Conservation (phyloP, 768 basidiomycete species). For the Agaricus subrufescens region DNA sequence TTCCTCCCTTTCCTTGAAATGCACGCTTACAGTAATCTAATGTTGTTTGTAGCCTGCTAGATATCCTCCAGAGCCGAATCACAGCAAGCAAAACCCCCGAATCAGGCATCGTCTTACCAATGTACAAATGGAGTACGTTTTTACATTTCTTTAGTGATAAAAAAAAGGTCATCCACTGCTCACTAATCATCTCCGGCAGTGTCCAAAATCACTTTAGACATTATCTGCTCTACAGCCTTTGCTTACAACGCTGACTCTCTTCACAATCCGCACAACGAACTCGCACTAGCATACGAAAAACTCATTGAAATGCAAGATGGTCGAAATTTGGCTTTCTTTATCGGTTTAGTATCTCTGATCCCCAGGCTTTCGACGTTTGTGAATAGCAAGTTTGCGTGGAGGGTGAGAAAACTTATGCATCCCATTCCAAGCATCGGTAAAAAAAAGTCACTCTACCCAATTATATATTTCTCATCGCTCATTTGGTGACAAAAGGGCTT, state of each 20-base stretch:
- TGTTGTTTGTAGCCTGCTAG: constrained; percentile 19
- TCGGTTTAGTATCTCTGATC: not conserved
- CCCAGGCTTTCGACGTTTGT: constrained; percentile 17
- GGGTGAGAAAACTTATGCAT: not conserved
- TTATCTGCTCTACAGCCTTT: constrained; percentile 47
- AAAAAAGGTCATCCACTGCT: too few species aligned
- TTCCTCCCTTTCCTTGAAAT: too few species aligned
- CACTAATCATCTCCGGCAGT: constrained; percentile 20
- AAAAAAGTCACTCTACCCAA: constrained; percentile 9
- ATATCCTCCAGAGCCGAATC: constrained; percentile 30
- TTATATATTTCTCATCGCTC: not conserved
- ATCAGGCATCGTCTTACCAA: constrained; percentile 22
- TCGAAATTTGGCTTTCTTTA: constrained; percentile 4
- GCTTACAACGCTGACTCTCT: constrained; percentile 43
- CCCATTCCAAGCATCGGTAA: not conserved
- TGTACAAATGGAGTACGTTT: constrained; percentile 44
- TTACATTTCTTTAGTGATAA: not conserved
- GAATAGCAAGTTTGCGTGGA: not conserved
- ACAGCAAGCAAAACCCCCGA: constrained; percentile 15
- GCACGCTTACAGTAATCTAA: not conserved
- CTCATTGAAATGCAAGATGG: constrained; percentile 36
- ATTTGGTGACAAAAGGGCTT: not conserved
- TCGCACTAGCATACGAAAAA: constrained; percentile 42
- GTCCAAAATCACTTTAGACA: constrained; percentile 49
- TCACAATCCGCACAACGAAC: constrained; percentile 40